Evolutionary conservation across 768 basidiomycete species (phyloP), one percentile per base, ranked within the genome.

Genomic region (Serendipita sp.): DNA sequence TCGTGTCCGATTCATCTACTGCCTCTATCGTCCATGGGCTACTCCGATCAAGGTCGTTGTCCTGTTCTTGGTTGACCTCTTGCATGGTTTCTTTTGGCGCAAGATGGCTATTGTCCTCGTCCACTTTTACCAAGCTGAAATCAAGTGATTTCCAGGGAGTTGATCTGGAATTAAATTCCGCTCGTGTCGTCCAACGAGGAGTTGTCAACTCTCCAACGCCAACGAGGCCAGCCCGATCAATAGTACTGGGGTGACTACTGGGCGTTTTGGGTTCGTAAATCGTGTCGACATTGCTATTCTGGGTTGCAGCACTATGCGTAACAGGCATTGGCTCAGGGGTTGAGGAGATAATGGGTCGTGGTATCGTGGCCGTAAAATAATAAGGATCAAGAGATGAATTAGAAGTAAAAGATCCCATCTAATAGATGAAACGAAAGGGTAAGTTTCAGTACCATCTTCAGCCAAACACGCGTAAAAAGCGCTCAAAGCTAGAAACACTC

Each of bases 161-260:
- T 6, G 68, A 50, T 34, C 55, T 45, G 2, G 64, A 55, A 34
- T 36, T 60, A 18, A 36, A 27, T 73, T 72, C 40, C 76, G 73
- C 55, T 80, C 78, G 33, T 75, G 81, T 81, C 66, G 81, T 80
- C 94, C 93, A 99, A 66, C 93, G 82, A 55, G 96, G 96, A n/a
- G 96, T 99, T 18, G 92, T 78, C 36, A 98, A 82, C 74, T 99
- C 96, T 43, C 96, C 96, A 3, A 98, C 88, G 29, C 96, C 96
- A 63, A 98, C 83, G 44, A 98, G 83, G 43, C 84, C 87, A 16
- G 83, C 80, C 65, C 96, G 80, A 76, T 98, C 93, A 66, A 92
- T 91, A 68, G 76, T 72, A 23, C 88, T 83, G 23, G 88, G 86
- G 75, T 91, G 85, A 65, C 82, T 80, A 37, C 80, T 84, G 6